A percentile compares a stretch with the other conserved stretches of the same genome.
Conservation (phyloP, 495 filamentous ascomycete species). For the Penicillium daleae region DNA sequence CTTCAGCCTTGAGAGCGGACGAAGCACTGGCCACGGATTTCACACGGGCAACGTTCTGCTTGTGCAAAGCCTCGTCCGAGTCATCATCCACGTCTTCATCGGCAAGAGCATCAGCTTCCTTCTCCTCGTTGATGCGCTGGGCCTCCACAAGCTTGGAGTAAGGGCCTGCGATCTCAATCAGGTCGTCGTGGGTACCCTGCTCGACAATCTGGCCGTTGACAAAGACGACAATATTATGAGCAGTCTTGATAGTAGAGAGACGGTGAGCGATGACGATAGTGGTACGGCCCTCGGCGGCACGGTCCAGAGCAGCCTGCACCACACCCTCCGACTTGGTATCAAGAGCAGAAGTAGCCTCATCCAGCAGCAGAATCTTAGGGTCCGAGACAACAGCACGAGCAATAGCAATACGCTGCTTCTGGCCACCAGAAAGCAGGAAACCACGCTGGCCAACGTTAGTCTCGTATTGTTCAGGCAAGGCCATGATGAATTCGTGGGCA, state of each 20-base stretch:
- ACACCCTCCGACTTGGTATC: constrained; percentile 95
- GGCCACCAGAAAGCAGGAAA: constrained; percentile 88
- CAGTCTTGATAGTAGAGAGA: constrained; percentile 89
- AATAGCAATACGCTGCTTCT: constrained; percentile 92
- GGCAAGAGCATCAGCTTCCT: constrained; percentile 53
- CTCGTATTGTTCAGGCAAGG: constrained; percentile 87
- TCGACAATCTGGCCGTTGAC: constrained; percentile 83
- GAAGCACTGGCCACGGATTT: constrained; percentile 39
- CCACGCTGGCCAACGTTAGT: constrained; percentile 96
- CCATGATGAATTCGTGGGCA: constrained; percentile 85
- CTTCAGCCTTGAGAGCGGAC: constrained; percentile 22
- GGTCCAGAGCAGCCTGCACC: constrained; percentile 90
- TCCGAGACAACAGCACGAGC: constrained; percentile 91
- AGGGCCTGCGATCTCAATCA: constrained; percentile 61
- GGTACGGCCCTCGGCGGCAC: constrained; percentile 84
- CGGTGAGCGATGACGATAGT: constrained; percentile 97
- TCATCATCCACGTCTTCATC: constrained; percentile 38
- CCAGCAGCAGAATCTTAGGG: constrained; percentile 92
- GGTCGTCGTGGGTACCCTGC: constrained; percentile 77
- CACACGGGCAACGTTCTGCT: constrained; percentile 33
- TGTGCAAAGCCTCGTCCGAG: constrained; percentile 21
- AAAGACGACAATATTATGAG: constrained; percentile 96
- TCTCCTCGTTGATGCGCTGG: constrained; percentile 72
- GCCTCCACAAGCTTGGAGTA: constrained; percentile 82
- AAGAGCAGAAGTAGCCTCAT: constrained; percentile 93